Base-by-base conservation (phyloP, 345 rosid species). In the Brassica napus region DNA sequence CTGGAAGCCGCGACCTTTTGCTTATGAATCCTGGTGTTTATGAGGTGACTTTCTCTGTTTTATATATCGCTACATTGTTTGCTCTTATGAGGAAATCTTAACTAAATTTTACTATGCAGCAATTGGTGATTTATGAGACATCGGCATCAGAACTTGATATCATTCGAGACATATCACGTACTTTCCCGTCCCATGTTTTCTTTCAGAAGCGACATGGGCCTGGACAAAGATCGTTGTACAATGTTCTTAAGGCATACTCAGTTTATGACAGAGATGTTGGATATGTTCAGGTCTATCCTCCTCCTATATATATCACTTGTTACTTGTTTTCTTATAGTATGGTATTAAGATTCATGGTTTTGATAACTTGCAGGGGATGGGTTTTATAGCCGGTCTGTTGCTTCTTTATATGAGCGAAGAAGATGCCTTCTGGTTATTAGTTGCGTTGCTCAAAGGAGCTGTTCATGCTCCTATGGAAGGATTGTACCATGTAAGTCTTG, bases 381-480 rank as follows among this genome's bases (percentile, higher is more conserved):
- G 98, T 1, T 95, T 95, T 83, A 79, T 95, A 62, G 94, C 98
- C 2, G 98, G 97, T 64, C 77, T 95, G 42, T 85, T 95, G 76
- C 94, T 95, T 84, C 98, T 95, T 67, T 91, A 91, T 80, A 95
- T 95, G 98, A 89, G 99, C 15, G 98, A 93, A 87, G 99, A 95
- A 82, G 99, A 95, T 84, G 99, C 93, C n/a, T 95, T 93, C 79
- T 95, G 99, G 99, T 77, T 95, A 79, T 76, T 95, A 82, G 98
- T 95, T 80, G 98, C 99, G 30, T 83, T 95, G 72, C 87, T 95
- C 26, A 93, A 95, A 85, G 99, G 98, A 80, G 94, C 97, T 52
- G 98, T 93, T 73, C 99, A 91, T 84, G 90, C 99, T 77, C 99
- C 99, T 42, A 93, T 93, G 97, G 98, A 93, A 86, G 99, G 98